Evolutionary conservation across 148 eudicot species (phyloP).

Genomic region (Salicornia ramosissima): DNA sequence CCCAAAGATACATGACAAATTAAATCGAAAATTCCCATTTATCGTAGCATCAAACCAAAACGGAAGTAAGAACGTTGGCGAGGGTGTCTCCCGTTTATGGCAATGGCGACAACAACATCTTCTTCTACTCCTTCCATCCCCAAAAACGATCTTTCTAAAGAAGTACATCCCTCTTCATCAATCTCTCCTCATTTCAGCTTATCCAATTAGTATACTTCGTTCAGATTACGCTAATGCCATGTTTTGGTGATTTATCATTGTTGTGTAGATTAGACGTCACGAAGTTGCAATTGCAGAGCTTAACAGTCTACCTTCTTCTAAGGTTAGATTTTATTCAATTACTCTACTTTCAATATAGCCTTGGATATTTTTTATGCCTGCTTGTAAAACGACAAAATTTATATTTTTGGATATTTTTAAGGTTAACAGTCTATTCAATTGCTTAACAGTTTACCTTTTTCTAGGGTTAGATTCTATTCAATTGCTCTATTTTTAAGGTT

Average conservation of each 20-base stretch:
- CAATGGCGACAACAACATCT: constrained; percentile 24
- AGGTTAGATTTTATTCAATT: constrained; percentile 26
- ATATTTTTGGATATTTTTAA: no score
- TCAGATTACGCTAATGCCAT: background rate
- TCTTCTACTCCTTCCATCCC: constrained; percentile 13
- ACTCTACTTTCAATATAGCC: background rate
- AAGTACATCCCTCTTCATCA: constrained; percentile 12
- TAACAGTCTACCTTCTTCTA: constrained; percentile 45
- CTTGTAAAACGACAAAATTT: no score
- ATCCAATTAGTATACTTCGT: background rate
- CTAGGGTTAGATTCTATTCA: constrained; percentile 33
- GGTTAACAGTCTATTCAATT: no score
- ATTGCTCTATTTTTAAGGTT: background rate
- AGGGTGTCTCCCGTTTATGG: no score
- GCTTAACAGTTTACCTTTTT: constrained; percentile 49
- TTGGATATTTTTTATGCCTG: background rate
- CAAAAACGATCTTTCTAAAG: constrained; percentile 9
- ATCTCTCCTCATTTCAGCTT: background rate
- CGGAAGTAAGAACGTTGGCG: no score
- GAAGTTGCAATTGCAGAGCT: constrained; percentile 80
- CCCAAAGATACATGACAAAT: no score
- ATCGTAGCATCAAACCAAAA: no score
- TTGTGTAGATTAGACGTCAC: constrained; percentile 49
- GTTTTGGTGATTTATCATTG: background rate
- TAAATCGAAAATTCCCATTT: no score